Conservation (phyloP, 441 rosid species). For the Croton setiger region DNA sequence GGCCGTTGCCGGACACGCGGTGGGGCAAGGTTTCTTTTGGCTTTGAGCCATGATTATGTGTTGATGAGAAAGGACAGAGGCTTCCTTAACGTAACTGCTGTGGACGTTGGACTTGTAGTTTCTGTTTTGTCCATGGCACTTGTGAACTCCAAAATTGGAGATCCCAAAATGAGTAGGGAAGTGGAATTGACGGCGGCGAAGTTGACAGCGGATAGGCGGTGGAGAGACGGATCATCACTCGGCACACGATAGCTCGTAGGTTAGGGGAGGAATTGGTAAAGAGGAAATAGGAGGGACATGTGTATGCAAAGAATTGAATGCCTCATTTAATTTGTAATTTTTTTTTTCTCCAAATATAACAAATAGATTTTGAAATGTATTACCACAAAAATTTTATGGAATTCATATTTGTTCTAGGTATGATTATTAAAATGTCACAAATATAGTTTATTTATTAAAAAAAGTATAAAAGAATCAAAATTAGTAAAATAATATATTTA, state of each 20-base stretch:
- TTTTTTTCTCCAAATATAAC: too few species aligned
- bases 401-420: too few species aligned
- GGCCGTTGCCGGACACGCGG: conserved; percentile 66
- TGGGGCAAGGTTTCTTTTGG: conserved; percentile 54
- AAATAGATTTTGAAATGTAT: too few species aligned
- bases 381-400: too few species aligned
- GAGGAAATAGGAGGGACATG: conserved; percentile 45
- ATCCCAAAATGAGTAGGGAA: conserved; percentile 36
- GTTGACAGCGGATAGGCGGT: conserved; percentile 45
- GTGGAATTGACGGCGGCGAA: conserved; percentile 48
- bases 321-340: too few species aligned
- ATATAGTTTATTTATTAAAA: too few species aligned
- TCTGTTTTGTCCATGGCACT: conserved; percentile 38
- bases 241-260: conserved; percentile 28
- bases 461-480: too few species aligned
- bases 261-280: conserved; percentile 39
- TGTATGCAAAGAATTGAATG: too few species aligned
- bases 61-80: conserved; percentile 67
- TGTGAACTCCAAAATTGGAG: conserved; percentile 36
- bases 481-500: too few species aligned
- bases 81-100: conserved; percentile 65
- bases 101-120: conserved; percentile 44
- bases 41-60: conserved; percentile 56
- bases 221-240: conserved; percentile 43
- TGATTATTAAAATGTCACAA: too few species aligned